phyloP scores from a whole-genome alignment of 2,329 filamentous ascomycete genomes.

The Aspergillus intermedius region DNA sequence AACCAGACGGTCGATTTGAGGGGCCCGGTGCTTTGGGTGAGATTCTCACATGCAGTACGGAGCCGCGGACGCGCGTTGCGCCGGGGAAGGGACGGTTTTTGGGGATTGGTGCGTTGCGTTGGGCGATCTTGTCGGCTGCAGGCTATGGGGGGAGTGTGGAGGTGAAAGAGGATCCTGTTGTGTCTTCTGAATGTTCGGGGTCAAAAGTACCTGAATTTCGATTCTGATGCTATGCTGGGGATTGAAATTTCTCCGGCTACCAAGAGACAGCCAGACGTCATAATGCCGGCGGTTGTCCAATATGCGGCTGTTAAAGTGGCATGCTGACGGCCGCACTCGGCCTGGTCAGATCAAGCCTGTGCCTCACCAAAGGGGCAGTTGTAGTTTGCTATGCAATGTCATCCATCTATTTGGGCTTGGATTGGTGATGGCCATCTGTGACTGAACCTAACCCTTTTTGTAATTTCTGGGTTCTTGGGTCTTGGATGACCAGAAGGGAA shows the following conservation, averaged over 20 bases:
- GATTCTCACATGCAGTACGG: constrained; percentile 53
- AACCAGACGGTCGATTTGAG: constrained; percentile 37
- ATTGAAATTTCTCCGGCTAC: no score
- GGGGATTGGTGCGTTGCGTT: constrained; percentile 57
- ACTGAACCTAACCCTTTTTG: no score
- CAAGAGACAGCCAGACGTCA: not conserved
- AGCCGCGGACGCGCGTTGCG: constrained; percentile 33
- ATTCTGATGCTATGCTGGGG: not conserved
- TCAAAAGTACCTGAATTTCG: not conserved
- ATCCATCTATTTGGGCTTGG: no score
- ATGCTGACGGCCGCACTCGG: no score
- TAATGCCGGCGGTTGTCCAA: no score
- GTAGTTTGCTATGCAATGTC: no score
- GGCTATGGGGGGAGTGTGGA: constrained; percentile 45
- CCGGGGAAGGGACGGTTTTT: constrained; percentile 41
- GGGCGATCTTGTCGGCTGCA: constrained; percentile 58
- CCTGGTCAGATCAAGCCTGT: no score
- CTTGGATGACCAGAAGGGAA: no score
- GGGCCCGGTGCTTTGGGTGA: constrained; percentile 48
- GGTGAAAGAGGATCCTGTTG: constrained; percentile 9
- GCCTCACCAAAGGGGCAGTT: no score
- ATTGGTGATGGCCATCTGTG: no score
- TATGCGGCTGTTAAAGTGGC: no score
- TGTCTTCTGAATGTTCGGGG: not conserved
- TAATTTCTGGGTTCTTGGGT: no score